Base-by-base conservation (phyloP, 2,329 filamentous ascomycete genomes). In the Nannizzia gypsea region DNA sequence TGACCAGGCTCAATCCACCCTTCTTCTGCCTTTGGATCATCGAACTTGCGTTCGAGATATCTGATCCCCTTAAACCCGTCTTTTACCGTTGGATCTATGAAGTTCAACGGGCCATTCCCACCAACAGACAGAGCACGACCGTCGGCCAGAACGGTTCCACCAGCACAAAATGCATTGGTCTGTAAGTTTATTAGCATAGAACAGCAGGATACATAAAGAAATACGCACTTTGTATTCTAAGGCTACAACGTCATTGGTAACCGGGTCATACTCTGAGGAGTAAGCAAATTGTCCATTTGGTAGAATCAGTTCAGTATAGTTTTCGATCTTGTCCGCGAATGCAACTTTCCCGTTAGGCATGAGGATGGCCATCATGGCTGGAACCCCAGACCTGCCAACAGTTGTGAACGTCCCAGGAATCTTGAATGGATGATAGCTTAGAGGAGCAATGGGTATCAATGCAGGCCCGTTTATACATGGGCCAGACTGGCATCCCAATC, bases 311-410 rank as follows among this genome's bases (percentile, higher is more conserved):
- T 84, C 75, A 0, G 82, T 83, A 69, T 81, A 84, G 68, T 84
- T 80, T 67, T 85, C 82, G 31, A 85, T 75, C 68, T 85, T 85
- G 73, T 85, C 83, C 15, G 84, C 71, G 70, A 85, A 85, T 40
- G 82, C 74, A 9, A 84, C 81, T 57, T 76, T 74, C 24, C 82
- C 81, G 65, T 84, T 83, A 13, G 76, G 79, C 73, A 84, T 74
- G 22, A 85, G 74, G 65, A 76, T 80, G 63, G 81, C 82, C 65
- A 83, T 81, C 83, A 85, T 85, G 15, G 77, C 81, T 44, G 82
- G 81, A n/a, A 84, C 82, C 64, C 83, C 83, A 58, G 80, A 81
- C 60, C 77, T 71, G 17, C 81, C 82, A 59, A 80, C 74, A 38
- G 81, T 68, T 1, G 70, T 69, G 64, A 83, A 78, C 38, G 70